These are phyloP conservation scores for Coemansia sp. DNA, from an alignment of 192 early-diverging fungal genomes.

Conservation along the genomic window DNA sequence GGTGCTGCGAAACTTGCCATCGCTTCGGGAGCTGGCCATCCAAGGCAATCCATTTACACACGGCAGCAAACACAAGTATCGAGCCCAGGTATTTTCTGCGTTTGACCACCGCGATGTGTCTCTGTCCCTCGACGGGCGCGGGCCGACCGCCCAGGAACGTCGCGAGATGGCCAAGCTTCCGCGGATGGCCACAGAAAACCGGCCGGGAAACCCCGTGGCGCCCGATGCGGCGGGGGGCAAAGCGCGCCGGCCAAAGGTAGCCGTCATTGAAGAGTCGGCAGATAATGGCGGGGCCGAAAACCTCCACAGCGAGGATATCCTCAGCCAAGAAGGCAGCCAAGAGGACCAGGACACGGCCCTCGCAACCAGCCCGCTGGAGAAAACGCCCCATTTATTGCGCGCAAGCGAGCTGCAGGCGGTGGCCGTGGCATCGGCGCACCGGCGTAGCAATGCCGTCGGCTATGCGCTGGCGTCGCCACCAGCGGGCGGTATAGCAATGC, in stretches of 20 bases:
- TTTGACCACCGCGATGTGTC: constrained; percentile 42
- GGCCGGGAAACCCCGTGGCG: background rate
- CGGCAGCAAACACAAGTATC: constrained; percentile 3
- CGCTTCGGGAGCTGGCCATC: constrained; percentile 18
- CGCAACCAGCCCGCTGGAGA: constrained; percentile 5
- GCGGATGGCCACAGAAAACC: constrained; percentile 37
- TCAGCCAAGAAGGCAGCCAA: too few relatives aligned
- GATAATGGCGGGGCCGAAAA: background rate
- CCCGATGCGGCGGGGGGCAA: constrained; percentile 1
- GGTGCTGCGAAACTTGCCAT: constrained; percentile 36
- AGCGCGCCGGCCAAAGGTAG: constrained; percentile 35
- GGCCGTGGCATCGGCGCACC: constrained; percentile 15
- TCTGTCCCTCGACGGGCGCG: constrained; percentile 27
- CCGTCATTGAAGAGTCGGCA: constrained; percentile 40
- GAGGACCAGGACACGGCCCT: background rate
- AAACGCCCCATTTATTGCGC: constrained; percentile 23
- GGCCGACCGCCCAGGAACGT: constrained; percentile 25
- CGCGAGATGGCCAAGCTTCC: constrained; percentile 40
- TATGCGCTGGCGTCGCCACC: background rate
- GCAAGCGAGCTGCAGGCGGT: constrained; percentile 42
- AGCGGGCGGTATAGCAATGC: constrained; percentile 10
- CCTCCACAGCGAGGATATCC: background rate
- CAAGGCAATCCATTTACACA: constrained; percentile 35
- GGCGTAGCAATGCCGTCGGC: constrained; percentile 15
- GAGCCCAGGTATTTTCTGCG: constrained; percentile 35